Evolutionary conservation across 2,329 filamentous ascomycete species (phyloP), one percentile per base, ranked within the genome.

Genomic region (Hypoxylon sp.): DNA sequence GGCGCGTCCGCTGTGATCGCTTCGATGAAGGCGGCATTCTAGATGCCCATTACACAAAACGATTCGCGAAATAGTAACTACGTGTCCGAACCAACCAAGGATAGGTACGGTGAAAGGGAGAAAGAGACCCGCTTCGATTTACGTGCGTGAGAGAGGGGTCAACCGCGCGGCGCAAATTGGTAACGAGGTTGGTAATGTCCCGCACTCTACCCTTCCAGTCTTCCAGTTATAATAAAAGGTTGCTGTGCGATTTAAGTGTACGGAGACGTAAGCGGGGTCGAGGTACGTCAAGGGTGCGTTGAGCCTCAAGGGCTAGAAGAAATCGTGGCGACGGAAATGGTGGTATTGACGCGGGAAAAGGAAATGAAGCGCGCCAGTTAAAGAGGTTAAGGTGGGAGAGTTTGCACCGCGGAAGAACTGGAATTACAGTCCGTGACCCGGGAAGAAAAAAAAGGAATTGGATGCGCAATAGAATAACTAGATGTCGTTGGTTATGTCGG

Each of bases 11-110:
- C 71, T 81, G 78, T 60, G 78, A 75, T 69, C 81, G 77, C 71
- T 81, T 83, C 9, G 77, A 77, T 50, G 81, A 80, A 44, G 80
- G 75, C 67, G 81, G 79, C 80, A 83, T 83, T 55, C 59, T 77
- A 55, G 67, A 67, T 54, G 60, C 74, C 69, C 74, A 75, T 76
- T 67, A 63, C 64, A 44, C 64, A 44, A 3, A 52, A 57, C 66
- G 66, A 54, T 53, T 39, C 33, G 17, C 47, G 31, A 55, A 31
- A 48, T 14, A 13, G 19, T 35, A 24, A 29, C 33, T 29, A 46
- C 29, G 60, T 51, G 14, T 52, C 37, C 24, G 33, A 46, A 10
- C 24, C 22, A 39, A 29, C 11, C 33, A 48, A 39, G 54, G n/a
- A 33, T 24, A 54, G n/a, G 26, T 24, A 54, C 26, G n/a, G 19